Conservation (phyloP, 306 rosid genomes). For the Pyrus pyrifolia region DNA sequence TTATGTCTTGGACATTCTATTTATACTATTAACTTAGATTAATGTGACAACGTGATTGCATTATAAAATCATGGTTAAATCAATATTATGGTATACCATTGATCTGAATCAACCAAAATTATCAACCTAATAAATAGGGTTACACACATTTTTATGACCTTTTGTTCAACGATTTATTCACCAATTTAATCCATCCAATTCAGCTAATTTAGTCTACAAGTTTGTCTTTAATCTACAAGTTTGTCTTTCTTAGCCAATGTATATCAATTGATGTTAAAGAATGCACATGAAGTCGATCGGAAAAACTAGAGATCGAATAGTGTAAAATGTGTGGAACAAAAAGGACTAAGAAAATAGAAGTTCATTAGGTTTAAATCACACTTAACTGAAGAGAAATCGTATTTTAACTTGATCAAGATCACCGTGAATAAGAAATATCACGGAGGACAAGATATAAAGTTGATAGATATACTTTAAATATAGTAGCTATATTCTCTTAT, state of each 20-base stretch:
- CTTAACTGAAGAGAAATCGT: not conserved
- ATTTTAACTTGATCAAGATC: not conserved
- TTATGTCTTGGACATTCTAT: no score
- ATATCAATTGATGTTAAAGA: not conserved
- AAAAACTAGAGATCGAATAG: not conserved
- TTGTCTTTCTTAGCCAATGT: no score
- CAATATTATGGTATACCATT: not conserved
- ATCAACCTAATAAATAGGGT: not conserved
- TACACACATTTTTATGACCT: not conserved
- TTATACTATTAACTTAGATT: no score
- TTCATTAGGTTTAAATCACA: not conserved
- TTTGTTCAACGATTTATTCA: not conserved
- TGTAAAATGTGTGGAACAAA: not conserved
- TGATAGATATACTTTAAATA: not conserved
- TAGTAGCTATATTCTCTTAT: not conserved
- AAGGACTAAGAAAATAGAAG: not conserved
- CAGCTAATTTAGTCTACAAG: no score
- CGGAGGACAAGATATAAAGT: not conserved
- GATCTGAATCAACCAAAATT: not conserved
- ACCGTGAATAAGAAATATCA: not conserved
- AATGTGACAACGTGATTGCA: no score
- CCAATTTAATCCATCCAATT: not conserved
- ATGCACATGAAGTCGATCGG: not conserved
- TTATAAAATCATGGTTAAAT: no score
- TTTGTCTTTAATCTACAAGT: no score